Conservation (phyloP, 768 basidiomycete species). For the Kwoniella botswanensis region DNA sequence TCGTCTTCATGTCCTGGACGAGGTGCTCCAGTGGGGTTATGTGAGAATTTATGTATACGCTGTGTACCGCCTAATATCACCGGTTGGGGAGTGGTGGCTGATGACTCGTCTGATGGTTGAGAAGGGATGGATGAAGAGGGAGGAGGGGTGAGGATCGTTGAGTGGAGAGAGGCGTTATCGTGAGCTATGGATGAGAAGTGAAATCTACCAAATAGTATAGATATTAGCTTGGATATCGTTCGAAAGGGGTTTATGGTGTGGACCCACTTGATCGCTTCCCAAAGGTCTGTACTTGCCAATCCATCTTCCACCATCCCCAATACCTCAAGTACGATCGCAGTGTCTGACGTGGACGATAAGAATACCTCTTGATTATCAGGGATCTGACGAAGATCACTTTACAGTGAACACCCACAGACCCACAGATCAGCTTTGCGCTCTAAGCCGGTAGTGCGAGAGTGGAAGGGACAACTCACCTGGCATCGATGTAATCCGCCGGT, state of each 20-base stretch:
- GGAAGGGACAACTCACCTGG: conserved; percentile 68
- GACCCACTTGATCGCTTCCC: conserved; percentile 73
- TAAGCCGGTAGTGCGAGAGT: too few species aligned
- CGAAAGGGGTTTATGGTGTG: too few species aligned
- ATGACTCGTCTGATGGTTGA: conserved; percentile 38
- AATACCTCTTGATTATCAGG: conserved; percentile 96
- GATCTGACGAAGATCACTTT: conserved; percentile 75
- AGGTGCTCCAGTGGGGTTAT: conserved; percentile 46
- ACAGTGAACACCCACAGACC: neutral
- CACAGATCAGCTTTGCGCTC: neutral
- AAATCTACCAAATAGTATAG: conserved; percentile 65
- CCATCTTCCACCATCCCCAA: conserved; percentile 69
- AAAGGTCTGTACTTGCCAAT: conserved; percentile 61
- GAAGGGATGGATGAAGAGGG: conserved; percentile 55
- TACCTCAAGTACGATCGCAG: conserved; percentile 84
- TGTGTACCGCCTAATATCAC: conserved; percentile 74
- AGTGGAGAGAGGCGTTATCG: conserved; percentile 76
- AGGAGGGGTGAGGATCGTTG: conserved; percentile 60
- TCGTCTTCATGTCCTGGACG: conserved; percentile 61
- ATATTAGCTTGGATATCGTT: too few species aligned
- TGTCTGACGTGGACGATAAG: conserved; percentile 69
- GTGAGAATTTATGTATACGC: conserved; percentile 71
- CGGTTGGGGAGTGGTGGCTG: conserved; percentile 60
- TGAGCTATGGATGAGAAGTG: conserved; percentile 90
- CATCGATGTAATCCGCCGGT: conserved; percentile 72